A percentile compares a stretch with the other conserved stretches of the same genome.
phyloP scores from a whole-genome alignment of 768 basidiomycete genomes.

The Rhodotorula paludigena region DNA sequence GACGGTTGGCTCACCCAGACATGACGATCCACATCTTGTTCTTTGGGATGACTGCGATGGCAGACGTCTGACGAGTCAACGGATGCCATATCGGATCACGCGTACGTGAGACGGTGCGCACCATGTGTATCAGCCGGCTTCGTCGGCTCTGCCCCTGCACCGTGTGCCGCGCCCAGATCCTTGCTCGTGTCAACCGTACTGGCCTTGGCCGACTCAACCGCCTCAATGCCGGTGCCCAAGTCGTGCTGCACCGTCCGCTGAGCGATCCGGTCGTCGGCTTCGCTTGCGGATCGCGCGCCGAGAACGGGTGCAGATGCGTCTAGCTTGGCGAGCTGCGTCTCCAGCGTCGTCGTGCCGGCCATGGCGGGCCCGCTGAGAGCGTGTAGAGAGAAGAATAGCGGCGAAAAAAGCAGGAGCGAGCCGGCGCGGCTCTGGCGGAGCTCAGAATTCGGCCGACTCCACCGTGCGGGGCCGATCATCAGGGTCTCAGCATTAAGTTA shows the following conservation, averaged over 20 bases:
- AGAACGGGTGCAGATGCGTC: not conserved
- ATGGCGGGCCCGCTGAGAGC: not conserved
- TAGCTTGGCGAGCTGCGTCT: not conserved
- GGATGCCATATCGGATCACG: not conserved
- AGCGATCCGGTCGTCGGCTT: not conserved
- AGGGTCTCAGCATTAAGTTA: too few relatives aligned
- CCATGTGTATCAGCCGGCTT: not conserved
- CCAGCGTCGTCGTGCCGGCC: not conserved
- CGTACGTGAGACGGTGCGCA: not conserved
- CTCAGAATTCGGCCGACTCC: too few relatives aligned
- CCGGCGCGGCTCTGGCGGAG: too few relatives aligned
- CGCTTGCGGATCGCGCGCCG: not conserved
- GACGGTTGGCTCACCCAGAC: not conserved
- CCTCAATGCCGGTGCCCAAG: not conserved
- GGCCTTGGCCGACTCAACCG: not conserved
- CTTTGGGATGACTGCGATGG: constrained; percentile 1
- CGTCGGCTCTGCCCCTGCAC: not conserved
- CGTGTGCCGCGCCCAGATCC: not conserved
- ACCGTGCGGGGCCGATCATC: too few relatives aligned
- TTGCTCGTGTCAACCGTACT: not conserved
- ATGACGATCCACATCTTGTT: not conserved
- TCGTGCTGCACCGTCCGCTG: not conserved
- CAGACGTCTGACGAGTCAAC: too few relatives aligned
- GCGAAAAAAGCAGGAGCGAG: too few relatives aligned
- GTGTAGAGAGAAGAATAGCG: not conserved